Evolutionary conservation across 169 alveolate species (phyloP), one percentile per base, ranked within the genome.

Genomic region (Eimeria falciformis): DNA sequence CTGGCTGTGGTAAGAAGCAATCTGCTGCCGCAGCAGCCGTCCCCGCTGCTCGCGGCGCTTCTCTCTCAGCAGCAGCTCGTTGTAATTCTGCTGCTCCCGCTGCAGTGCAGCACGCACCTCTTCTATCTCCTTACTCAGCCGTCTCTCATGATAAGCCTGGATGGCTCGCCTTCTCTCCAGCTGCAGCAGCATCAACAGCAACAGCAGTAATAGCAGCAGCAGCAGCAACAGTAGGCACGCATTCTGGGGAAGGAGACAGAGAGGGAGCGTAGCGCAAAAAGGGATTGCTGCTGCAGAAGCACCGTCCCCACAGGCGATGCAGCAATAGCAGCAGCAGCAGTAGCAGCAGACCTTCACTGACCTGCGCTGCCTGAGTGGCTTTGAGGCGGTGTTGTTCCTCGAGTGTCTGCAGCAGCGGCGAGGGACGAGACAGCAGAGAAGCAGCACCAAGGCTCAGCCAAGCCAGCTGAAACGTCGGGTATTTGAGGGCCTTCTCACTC

Each of bases 361-460:
- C 85, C 85, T 75, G 85, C 62, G 85, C 85, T 25, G 85, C 85
- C 21, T 75, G 85, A 17, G 85, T 65, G n/a, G 65, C 65, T 23
- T 75, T 40, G 29, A 75, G 7, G 33, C 85, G 62, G 43, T 75
- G 66, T 21, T 75, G 85, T 47, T 75, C 85, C 43, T 75, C 85
- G 21, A 75, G 66, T 40, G 85, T 45, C 85, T 75, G 85, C 85
- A 75, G 65, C 81, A 69, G n/a, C 7, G 43, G n/a, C 43, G 37
- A n/a, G n/a, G n/a, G n/a, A n/a, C n/a, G 81, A 45, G 37, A 14
- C 81, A 69, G 55, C 55, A 69, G 81, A 69, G 55, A 46, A 69
- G 55, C 81, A 69, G 55, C 81, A 69, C 11, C 0, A 12, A 21
- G 18, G 11, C 62, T 12, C 62, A 1, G 11, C 23, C 3, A 50